Evolutionary conservation across 2,329 filamentous ascomycete genomes (phyloP), one percentile per base, ranked within the genome.

Genomic region (Diaporthe sp.): DNA sequence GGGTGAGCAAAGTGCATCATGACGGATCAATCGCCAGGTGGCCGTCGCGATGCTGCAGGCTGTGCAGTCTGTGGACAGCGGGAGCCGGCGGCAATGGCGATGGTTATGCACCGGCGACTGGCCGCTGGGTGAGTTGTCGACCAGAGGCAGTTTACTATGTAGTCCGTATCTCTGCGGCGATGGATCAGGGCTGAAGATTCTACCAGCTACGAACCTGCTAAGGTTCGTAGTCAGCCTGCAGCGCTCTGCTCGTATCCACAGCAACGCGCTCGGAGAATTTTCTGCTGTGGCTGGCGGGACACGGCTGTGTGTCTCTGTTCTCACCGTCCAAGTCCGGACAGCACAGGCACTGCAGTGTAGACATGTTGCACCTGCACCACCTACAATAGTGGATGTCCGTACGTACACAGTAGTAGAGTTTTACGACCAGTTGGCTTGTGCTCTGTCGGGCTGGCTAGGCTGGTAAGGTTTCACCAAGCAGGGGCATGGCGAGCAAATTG

Each of bases 221-320:
- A 28, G 38, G 40, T 4, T 30, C 19, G 60, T 66, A n/a, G 42
- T 17, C 42, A 50, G 61, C 61, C 33, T 67, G 64, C 47, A 28
- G 47, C 64, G 42, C 45, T 67, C 30, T 54, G n/a, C 33, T 68
- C 64, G 64, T 54, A 54, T 54, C 64, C 64, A 68, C 47, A 22
- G 33, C 47, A 38, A 68, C 47, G 33, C n/a, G 15, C 2, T 54
- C 64, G 64, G 64, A 30, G 64, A 22, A 68, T 54, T 28, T 40
- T 54, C 33, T 54, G 64, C 64, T 25, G 64, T 68, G 64, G 64
- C 64, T 40, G 64, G 47, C 28, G 64, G 54, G 45, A 40, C 64
- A 40, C n/a, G 64, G 22, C 30, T 6, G 64, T 3, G 33, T 35
- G 12, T 67, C 40, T 50, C n/a, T 40, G 47, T 54, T 15, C 50